Evolutionary conservation across 176 grass and related monocot species (phyloP).

Genomic region (Triticum aestivum): IWGSC_CS_RefSeq_v2.1 NC_057800.1:632645661-632646160

Average conservation of each 20-base stretch:
- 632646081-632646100: neutral
- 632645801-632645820: neutral
- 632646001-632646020: neutral
- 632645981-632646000: neutral
- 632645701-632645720: neutral
- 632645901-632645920: neutral
- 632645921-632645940: neutral
- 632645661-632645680: neutral
- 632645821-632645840: conserved; percentile 7
- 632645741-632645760: neutral
- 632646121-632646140: neutral
- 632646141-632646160: neutral
- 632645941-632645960: neutral
- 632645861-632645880: neutral
- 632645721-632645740: neutral
- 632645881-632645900: neutral
- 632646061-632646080: neutral
- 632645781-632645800: neutral
- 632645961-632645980: neutral
- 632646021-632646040: neutral
- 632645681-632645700: neutral
- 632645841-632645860: neutral
- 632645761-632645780: conserved; percentile 1
- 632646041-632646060: neutral
- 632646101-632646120: no score